Base-by-base conservation (phyloP, 768 basidiomycete species). In the Gymnopilus dilepis region DNA sequence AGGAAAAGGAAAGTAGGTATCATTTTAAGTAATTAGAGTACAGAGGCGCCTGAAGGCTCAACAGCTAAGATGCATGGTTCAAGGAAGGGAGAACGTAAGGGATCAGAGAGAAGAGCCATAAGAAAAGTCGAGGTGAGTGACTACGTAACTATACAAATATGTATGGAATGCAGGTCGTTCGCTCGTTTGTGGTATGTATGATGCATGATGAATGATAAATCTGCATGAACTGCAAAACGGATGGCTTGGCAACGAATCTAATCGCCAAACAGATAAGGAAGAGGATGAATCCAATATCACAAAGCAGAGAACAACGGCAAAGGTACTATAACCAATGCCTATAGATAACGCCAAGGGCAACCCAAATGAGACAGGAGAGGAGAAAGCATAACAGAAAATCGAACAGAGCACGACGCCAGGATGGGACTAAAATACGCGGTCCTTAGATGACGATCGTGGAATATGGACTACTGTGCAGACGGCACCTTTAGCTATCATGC, bases 131-230 rank as follows among this genome's bases (percentile, higher is more conserved):
- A 50, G 34, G 45, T 45, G 41, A 38, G 40, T 56, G 57, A 57
- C 30, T 58, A 63, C 48, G 54, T 58, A 52, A 63, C 57, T 54
- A 52, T 63, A 63, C 61, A 63, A 58, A 52, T 57, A 58, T 58
- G 42, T 37, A 31, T 42, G n/a, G 28, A 33, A 47, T 62, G 57
- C 54, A 51, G 57, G 52, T 54, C 19, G 52, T 53, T 53, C 33
- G 34, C 19, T 62, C 51, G 50, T 34, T 47, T 45, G 33, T n/a
- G 47, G 38, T 54, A 54, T 54, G 52, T 40, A 53, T n/a, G n/a
- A 52, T 62, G 61, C 58, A 58, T 43, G 54, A 15, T 24, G 52
- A 26, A 24, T 22, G 21, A 22, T 54, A 40, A 40, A 37, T 38
- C 38, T 38, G 52, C 34, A 40, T 54, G 37, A 26, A 38, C 34